A percentile compares a stretch with the other conserved stretches of the same genome.
Conservation (phyloP, 805 yeast species). For the Ogataea zsoltii region DNA sequence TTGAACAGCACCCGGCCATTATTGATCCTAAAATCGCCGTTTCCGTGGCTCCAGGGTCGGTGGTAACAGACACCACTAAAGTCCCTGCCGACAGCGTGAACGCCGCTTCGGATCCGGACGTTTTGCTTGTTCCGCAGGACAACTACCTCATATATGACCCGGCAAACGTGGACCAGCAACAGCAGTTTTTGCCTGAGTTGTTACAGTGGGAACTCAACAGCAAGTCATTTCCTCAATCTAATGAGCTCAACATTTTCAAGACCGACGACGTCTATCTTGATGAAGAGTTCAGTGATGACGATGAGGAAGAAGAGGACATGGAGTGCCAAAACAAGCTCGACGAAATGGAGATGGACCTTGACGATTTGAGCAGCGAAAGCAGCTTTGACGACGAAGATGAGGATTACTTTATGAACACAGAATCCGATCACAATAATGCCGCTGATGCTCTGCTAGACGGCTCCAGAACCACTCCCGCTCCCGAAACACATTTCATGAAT, state of each 20-base stretch:
- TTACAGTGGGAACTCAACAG: constrained; percentile 28
- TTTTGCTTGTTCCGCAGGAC: constrained; percentile 34
- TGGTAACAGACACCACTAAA: neutral
- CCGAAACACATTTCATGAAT: neutral
- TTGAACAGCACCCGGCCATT: constrained; percentile 4
- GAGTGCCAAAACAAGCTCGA: constrained; percentile 27
- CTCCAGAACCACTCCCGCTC: no score
- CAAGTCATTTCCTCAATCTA: constrained; percentile 33
- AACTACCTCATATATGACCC: constrained; percentile 28
- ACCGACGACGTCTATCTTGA: constrained; percentile 31
- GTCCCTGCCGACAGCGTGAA: neutral
- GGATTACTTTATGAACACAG: constrained; percentile 22
- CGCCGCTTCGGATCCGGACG: constrained; percentile 22
- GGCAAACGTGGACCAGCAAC: constrained; percentile 24
- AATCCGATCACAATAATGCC: neutral
- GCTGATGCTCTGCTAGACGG: no score
- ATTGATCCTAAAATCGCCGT: constrained; percentile 20
- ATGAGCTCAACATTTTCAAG: constrained; percentile 35
- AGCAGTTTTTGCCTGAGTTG: constrained; percentile 29
- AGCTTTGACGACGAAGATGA: constrained; percentile 26
- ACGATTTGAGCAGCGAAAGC: constrained; percentile 30
- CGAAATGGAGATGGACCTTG: constrained; percentile 35
- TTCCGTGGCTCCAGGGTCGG: constrained; percentile 6
- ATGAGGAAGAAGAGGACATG: constrained; percentile 33
- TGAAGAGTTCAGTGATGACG: constrained; percentile 34